Conservation (phyloP, 768 basidiomycete genomes). For the Boletus insuetus region DNA sequence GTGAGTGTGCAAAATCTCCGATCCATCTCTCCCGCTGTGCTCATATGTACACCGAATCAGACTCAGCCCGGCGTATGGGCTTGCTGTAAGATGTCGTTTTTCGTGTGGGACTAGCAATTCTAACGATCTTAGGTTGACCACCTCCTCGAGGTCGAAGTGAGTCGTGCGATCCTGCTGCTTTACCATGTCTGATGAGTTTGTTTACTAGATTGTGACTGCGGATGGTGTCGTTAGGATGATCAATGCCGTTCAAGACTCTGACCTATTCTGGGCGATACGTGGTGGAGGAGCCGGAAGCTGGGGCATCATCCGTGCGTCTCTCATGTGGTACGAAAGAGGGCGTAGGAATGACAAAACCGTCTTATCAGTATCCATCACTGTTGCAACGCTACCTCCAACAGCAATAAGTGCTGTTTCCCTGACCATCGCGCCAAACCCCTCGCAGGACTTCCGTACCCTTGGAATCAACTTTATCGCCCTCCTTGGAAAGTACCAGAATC, state of each 20-base stretch:
- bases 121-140: slow-evolving; percentile 39
- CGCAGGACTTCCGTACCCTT: slow-evolving; percentile 9
- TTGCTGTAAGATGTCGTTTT: not conserved
- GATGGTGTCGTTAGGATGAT: slow-evolving; percentile 37
- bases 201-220: slow-evolving; percentile 37
- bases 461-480: slow-evolving; percentile 15
- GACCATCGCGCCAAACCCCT: slow-evolving; percentile 7
- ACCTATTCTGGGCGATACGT: slow-evolving; percentile 54
- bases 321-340: not conserved
- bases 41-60: not conserved
- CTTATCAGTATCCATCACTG: slow-evolving; percentile 12
- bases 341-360: not conserved
- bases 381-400: slow-evolving; percentile 10
- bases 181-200: not conserved
- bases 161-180: not conserved
- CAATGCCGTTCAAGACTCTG: slow-evolving; percentile 39
- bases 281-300: slow-evolving; percentile 52
- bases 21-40: not conserved
- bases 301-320: slow-evolving; percentile 38
- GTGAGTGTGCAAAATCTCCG: not conserved
- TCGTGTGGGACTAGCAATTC: not conserved
- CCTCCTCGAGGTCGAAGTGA: slow-evolving; percentile 39
- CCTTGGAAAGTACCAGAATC: slow-evolving; percentile 18
- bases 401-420: slow-evolving; percentile 7
- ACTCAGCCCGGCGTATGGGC: slow-evolving; percentile 19